Base-by-base conservation (phyloP, 768 basidiomycete species). In the Saitozyma sp. region DNA sequence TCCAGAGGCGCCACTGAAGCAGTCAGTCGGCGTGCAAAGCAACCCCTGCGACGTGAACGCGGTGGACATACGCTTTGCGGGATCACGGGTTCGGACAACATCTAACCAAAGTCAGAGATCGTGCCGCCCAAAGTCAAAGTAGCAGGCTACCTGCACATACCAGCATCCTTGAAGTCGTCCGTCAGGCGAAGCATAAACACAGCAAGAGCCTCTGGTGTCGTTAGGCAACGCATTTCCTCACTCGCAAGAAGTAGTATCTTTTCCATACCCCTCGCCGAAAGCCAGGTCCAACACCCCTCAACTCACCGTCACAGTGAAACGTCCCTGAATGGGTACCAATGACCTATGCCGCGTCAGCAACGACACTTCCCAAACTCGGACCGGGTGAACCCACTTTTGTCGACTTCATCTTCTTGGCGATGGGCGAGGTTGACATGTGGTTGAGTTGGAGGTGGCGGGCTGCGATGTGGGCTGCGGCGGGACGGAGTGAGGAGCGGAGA, bases 291-390 rank as follows among this genome's bases (percentile, higher is more conserved):
- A 55, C 16, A 37, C 11, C 5, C 14, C n/a, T 42, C 29, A 20
- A 57, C 73, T 59, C 48, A 73, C 73, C 73, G 71, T 99, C 95
- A 79, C 92, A 94, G 73, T 99, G 94, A 78, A 97, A 97, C 0
- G 92, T 92, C 16, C 94, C 94, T 62, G 89, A 91, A 79, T 97
- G 93, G 1, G 94, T 96, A 41, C 93, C 93, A 72, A 97, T 95
- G 46, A 86, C 80, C 90, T 92, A 48, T 51, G 43, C 20, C 29
- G 54, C 9, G 20, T 49, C 19, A 54, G 40, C 39, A 17, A 16
- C 48, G 20, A 38, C 9, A 48, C 9, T 42, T 14, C 11, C 38
- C 13, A 51, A 20, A 43, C 3, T 11, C 16, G 1, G 20, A 17
- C n/a, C 13, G 16, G 20, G 16, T n/a, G 11, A 39, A 51, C 67